Conservation (phyloP, 352 stramenopile species). For the Phytophthora fragariae region DNA sequence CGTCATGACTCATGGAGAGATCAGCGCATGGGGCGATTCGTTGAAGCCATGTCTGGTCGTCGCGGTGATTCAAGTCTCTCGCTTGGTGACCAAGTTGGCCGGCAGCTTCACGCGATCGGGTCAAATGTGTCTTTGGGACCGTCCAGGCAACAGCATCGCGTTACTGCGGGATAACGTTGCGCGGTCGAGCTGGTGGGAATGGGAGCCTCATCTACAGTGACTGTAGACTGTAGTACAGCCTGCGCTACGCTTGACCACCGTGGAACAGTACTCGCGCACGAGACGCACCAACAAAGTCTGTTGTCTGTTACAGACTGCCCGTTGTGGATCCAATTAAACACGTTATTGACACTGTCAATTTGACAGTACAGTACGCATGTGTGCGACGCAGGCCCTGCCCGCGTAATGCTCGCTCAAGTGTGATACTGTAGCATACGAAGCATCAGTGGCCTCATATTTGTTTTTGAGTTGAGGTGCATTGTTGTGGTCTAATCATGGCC, state of each 20-base stretch:
- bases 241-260: not conserved
- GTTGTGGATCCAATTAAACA: no score
- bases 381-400: no score
- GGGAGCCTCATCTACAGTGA: no score
- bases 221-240: not conserved
- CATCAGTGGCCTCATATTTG: no score
- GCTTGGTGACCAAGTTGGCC: not conserved
- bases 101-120: slow-evolving; percentile 34
- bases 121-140: slow-evolving; percentile 32
- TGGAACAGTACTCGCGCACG: not conserved
- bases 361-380: no score
- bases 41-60: slow-evolving; percentile 12
- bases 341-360: no score
- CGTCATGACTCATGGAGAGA: not conserved
- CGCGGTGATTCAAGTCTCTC: slow-evolving; percentile 1
- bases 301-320: no score
- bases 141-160: not conserved
- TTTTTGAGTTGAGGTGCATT: no score
- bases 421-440: no score
- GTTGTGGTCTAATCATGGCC: not conserved
- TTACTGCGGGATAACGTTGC: slow-evolving; percentile 19
- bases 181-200: not conserved
- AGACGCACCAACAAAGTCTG: no score
- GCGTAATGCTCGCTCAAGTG: no score
- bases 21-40: slow-evolving; percentile 12